A percentile compares a stretch with the other conserved stretches of the same genome.
These are phyloP conservation scores for Penicillium coprophilum DNA, from an alignment of 495 filamentous ascomycete genomes.

Conservation along the genomic window DNA sequence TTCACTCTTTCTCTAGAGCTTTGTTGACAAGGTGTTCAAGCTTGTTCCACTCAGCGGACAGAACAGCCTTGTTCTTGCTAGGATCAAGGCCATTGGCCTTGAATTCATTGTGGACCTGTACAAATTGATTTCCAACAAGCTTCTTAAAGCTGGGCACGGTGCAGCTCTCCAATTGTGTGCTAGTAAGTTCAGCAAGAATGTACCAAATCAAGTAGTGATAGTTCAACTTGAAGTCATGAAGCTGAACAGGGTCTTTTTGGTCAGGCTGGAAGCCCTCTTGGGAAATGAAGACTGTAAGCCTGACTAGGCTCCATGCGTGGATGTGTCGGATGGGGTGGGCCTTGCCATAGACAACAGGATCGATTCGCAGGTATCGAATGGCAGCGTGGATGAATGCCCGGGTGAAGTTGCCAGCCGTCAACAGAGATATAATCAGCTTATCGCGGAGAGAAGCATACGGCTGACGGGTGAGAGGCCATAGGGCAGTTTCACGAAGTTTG, in stretches of 20 bases:
- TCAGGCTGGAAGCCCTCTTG: conserved; percentile 26
- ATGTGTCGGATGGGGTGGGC: conserved; percentile 46
- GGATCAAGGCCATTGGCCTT: conserved; percentile 33
- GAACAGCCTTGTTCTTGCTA: conserved; percentile 22
- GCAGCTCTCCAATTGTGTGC: conserved; percentile 34
- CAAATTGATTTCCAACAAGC: conserved; percentile 33
- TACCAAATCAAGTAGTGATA: conserved; percentile 40
- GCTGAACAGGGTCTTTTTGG: conserved; percentile 16
- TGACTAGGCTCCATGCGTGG: conserved; percentile 44
- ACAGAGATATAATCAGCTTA: conserved; percentile 36
- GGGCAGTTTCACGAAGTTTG: conserved; percentile 21
- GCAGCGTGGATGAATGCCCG: conserved; percentile 41
- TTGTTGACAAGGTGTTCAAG: conserved; percentile 31
- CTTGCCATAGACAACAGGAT: conserved; percentile 36
- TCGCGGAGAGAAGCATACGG: conserved; percentile 43
- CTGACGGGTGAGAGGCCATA: conserved; percentile 40
- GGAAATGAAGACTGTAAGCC: conserved; percentile 39
- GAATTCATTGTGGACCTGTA: conserved; percentile 36
- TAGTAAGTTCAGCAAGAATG: conserved; percentile 43
- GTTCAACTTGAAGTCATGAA: conserved; percentile 29
- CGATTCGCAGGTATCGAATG: conserved; percentile 38
- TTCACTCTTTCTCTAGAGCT: conserved; percentile 29
- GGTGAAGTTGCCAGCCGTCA: conserved; percentile 31
- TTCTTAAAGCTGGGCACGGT: conserved; percentile 38
- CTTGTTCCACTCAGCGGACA: conserved; percentile 39